phyloP scores from a whole-genome alignment of 805 yeast species.

The Candida chilensis region DNA sequence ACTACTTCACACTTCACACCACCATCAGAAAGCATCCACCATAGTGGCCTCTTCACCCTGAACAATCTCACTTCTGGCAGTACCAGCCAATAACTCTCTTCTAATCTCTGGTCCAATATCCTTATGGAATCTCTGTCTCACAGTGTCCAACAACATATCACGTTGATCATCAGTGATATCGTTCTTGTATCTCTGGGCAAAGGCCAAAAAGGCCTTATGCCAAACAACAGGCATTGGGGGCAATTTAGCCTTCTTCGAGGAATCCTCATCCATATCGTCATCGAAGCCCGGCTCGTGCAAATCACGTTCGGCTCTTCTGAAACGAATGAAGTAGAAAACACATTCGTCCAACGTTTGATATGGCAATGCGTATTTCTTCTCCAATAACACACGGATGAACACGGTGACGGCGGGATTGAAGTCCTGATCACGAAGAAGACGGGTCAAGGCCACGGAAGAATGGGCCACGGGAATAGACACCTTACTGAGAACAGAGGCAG shows the following conservation, averaged over 20 bases:
- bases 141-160: constrained; percentile 85
- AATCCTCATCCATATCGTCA: constrained; percentile 18
- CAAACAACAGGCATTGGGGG: constrained; percentile 85
- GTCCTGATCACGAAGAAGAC: constrained; percentile 66
- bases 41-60: constrained; percentile 15
- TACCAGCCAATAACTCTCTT: constrained; percentile 86
- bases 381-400: constrained; percentile 80
- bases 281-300: constrained; percentile 11
- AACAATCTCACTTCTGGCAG: constrained; percentile 34
- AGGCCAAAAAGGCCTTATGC: constrained; percentile 93
- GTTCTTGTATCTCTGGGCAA: constrained; percentile 93
- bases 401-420: constrained; percentile 86
- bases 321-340: constrained; percentile 90
- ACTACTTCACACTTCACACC: too few species aligned
- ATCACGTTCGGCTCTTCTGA: constrained; percentile 66
- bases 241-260: constrained; percentile 25
- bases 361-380: constrained; percentile 94
- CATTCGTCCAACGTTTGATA: constrained; percentile 92
- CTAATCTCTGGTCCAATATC: constrained; percentile 91
- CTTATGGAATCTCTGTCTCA: constrained; percentile 82
- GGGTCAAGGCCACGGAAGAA: constrained; percentile 90
- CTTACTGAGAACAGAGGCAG: constrained; percentile 82
- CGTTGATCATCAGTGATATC: constrained; percentile 99
- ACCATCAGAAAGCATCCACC: constrained; percentile 15
- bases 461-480: constrained; percentile 92